Evolutionary conservation across 257 asterid species (phyloP).

Genomic region (Primulina eburnea): DNA sequence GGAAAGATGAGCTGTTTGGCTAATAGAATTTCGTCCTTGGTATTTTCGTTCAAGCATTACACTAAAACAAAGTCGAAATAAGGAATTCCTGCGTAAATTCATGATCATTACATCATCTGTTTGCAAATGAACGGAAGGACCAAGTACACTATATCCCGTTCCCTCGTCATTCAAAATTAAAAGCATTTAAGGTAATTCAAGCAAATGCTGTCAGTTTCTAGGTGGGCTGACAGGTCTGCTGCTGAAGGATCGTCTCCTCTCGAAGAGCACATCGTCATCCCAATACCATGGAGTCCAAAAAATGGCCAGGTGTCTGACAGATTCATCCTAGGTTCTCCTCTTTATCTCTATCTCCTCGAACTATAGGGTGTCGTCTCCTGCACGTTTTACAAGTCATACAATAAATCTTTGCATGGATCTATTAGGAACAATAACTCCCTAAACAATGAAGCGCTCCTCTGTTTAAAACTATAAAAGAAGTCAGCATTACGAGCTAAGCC

Average conservation of each 20-base stretch:
- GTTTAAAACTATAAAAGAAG: not conserved
- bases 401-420: not conserved
- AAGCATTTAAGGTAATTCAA: slow-evolving; percentile 15
- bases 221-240: slow-evolving; percentile 14
- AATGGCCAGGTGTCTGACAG: slow-evolving; percentile 14
- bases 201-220: slow-evolving; percentile 17
- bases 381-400: slow-evolving; percentile 13
- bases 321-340: slow-evolving; percentile 24
- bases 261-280: slow-evolving; percentile 17
- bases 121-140: not conserved
- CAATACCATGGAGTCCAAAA: slow-evolving; percentile 20
- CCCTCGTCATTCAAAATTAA: slow-evolving; percentile 20
- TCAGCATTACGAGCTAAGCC: not conserved
- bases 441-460: not conserved
- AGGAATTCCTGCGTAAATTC: not conserved
- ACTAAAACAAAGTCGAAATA: not conserved
- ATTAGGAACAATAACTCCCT: not conserved
- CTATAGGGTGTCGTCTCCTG: slow-evolving; percentile 47
- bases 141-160: not conserved
- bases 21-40: not conserved
- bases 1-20: not conserved
- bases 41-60: not conserved
- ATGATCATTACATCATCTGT: not conserved
- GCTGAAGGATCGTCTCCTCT: slow-evolving; percentile 5
- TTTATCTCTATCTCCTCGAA: slow-evolving; percentile 29